Percentiles rank a stretch among this genome's conserved stretches.
These are phyloP conservation scores for Onygenales sp. DNA, from an alignment of 2,329 filamentous ascomycete genomes.

Conservation along the genomic window DNA sequence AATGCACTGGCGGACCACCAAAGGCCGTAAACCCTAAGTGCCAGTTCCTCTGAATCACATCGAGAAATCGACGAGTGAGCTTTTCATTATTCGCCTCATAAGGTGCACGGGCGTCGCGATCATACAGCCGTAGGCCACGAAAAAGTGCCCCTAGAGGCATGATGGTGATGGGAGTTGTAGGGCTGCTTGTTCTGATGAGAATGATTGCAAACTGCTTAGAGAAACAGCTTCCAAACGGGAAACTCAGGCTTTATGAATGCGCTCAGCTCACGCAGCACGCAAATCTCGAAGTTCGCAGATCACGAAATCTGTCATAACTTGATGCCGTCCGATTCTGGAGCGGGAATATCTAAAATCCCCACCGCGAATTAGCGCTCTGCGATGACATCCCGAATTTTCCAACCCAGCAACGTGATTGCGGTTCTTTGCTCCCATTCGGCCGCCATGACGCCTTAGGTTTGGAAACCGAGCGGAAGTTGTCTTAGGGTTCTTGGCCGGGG, in stretches of 20 bases:
- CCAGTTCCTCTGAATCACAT: conserved; percentile 40
- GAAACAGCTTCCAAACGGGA: neutral
- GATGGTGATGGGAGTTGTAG: no score
- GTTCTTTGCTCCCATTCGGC: no score
- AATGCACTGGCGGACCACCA: conserved; percentile 61
- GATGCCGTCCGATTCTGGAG: no score
- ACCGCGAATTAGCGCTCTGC: no score
- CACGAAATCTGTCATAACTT: neutral
- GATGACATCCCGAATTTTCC: no score
- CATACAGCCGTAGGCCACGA: conserved; percentile 3
- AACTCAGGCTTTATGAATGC: neutral
- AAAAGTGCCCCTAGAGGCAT: conserved; percentile 9
- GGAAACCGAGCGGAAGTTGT: no score
- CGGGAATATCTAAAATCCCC: no score
- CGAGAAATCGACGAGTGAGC: conserved; percentile 19
- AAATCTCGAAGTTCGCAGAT: neutral
- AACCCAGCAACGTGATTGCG: no score
- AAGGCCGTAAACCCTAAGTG: conserved; percentile 57
- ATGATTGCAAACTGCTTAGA: neutral
- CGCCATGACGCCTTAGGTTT: no score
- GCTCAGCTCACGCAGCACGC: neutral
- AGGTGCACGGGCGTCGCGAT: conserved; percentile 1
- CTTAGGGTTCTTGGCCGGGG: no score
- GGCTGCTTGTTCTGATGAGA: neutral
- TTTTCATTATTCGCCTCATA: conserved; percentile 19